Percentiles rank a stretch among this genome's conserved stretches.
Evolutionary conservation across 345 rosid genomes (phyloP).

Genomic region (Cochlearia excelsa): DNA sequence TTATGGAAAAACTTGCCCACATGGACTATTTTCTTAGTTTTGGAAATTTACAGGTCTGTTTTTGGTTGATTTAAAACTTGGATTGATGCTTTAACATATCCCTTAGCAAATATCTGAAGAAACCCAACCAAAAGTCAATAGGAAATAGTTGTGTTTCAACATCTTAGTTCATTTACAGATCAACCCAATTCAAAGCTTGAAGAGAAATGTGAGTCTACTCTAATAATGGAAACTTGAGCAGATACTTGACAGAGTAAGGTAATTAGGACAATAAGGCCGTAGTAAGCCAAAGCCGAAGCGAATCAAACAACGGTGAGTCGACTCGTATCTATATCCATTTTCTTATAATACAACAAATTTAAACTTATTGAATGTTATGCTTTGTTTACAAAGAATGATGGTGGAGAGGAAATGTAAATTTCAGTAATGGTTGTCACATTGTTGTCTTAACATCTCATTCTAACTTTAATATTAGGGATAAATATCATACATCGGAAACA

Average conservation of each 20-base stretch:
- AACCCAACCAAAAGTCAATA: too few species aligned
- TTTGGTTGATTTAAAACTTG: too few species aligned
- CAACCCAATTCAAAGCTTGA: conserved; percentile 37
- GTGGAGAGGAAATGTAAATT: conserved; percentile 21
- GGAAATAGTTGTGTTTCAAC: too few species aligned
- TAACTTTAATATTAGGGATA: neutral
- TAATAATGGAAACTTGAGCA: conserved; percentile 75
- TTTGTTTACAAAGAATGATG: conserved; percentile 30
- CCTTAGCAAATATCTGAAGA: too few species aligned
- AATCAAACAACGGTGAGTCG: conserved; percentile 25
- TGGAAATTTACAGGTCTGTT: too few species aligned
- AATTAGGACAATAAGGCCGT: conserved; percentile 8
- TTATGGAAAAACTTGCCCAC: too few species aligned
- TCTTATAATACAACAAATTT: neutral
- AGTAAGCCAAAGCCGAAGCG: conserved; percentile 24
- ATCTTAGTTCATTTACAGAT: too few species aligned
- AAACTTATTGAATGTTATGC: conserved; percentile 12
- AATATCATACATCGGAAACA: too few species aligned
- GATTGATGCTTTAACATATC: too few species aligned
- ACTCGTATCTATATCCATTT: conserved; percentile 9
- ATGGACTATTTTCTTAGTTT: too few species aligned
- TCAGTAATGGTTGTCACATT: neutral
- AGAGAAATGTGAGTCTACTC: conserved; percentile 68
- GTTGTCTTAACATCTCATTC: neutral
- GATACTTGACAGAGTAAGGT: conserved; percentile 52